Percentiles rank a stretch among this genome's conserved stretches.
phyloP scores from a whole-genome alignment of 495 filamentous ascomycete species.

The Melanomma pulvis-pyrius region DNA sequence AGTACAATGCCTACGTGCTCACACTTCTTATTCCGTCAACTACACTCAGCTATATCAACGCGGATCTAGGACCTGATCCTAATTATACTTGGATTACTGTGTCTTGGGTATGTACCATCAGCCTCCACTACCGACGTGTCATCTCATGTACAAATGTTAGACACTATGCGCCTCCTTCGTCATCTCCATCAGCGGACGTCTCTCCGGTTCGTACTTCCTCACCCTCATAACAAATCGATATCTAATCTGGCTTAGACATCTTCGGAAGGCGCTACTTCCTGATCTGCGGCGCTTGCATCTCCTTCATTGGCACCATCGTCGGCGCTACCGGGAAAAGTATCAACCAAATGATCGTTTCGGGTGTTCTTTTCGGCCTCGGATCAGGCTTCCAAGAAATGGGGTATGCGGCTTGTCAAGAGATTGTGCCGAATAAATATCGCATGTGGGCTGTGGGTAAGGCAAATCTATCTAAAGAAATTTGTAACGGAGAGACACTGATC shows the following conservation, averaged over 20 bases:
- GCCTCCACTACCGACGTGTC: no score
- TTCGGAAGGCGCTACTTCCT: slow-evolving; percentile 24
- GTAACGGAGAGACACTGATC: not conserved
- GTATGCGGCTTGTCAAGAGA: slow-evolving; percentile 13
- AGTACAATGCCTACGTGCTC: slow-evolving; percentile 23
- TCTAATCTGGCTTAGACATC: slow-evolving; percentile 1
- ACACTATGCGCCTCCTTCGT: slow-evolving; percentile 19
- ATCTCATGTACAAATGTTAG: no score
- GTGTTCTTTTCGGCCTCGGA: slow-evolving; percentile 23
- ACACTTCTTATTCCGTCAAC: slow-evolving; percentile 20
- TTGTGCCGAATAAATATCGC: slow-evolving; percentile 15
- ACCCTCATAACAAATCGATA: not conserved
- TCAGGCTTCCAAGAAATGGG: slow-evolving; percentile 20
- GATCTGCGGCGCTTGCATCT: slow-evolving; percentile 9
- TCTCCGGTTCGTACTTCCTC: slow-evolving; percentile 10
- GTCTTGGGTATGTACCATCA: slow-evolving; percentile 1
- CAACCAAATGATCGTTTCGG: slow-evolving; percentile 22
- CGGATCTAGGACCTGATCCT: slow-evolving; percentile 18
- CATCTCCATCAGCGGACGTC: slow-evolving; percentile 17
- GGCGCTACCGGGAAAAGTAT: slow-evolving; percentile 16
- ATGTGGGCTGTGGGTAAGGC: slow-evolving; percentile 10
- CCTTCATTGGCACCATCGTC: slow-evolving; percentile 21
- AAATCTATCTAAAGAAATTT: not conserved
- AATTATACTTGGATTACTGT: slow-evolving; percentile 24
- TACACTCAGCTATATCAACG: slow-evolving; percentile 17